A percentile compares a stretch with the other conserved stretches of the same genome.
Evolutionary conservation across 805 yeast genomes (phyloP).

Genomic region (Scheffersomyces lignosus): DNA sequence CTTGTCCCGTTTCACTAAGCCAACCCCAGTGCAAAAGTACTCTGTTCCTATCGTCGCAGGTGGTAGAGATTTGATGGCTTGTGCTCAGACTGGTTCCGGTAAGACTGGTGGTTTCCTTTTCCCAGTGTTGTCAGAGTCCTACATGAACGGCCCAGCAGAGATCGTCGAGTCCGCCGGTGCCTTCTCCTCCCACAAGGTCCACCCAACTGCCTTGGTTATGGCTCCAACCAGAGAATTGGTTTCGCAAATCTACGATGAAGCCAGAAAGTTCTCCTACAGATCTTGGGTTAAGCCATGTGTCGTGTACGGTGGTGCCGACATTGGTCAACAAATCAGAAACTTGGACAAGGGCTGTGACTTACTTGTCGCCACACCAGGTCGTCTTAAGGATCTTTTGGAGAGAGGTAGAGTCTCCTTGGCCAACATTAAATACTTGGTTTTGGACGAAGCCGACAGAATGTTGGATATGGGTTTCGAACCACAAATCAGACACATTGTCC

Average conservation of each 20-base stretch:
- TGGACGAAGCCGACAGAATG: slow-evolving; percentile 99
- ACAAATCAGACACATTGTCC: slow-evolving; percentile 97
- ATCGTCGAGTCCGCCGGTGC: slow-evolving; percentile 47
- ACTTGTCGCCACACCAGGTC: slow-evolving; percentile 98
- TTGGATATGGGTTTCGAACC: slow-evolving; percentile 99
- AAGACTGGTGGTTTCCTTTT: slow-evolving; percentile 99
- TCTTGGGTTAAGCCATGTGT: slow-evolving; percentile 98
- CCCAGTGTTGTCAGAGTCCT: slow-evolving; percentile 94
- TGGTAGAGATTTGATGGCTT: slow-evolving; percentile 93
- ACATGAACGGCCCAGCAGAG: slow-evolving; percentile 80
- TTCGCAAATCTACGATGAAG: slow-evolving; percentile 94
- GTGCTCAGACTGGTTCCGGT: slow-evolving; percentile 99
- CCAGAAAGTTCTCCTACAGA: slow-evolving; percentile 93
- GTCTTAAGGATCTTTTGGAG: slow-evolving; percentile 92
- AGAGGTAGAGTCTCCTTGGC: slow-evolving; percentile 89
- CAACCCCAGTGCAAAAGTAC: slow-evolving; percentile 96
- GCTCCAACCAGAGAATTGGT: slow-evolving; percentile 99
- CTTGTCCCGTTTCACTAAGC: slow-evolving; percentile 87
- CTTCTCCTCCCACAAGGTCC: slow-evolving; percentile 73
- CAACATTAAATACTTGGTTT: slow-evolving; percentile 88
- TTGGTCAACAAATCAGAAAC: slow-evolving; percentile 81
- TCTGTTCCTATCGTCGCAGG: slow-evolving; percentile 88
- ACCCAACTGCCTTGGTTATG: slow-evolving; percentile 91
- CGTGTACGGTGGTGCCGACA: slow-evolving; percentile 98
- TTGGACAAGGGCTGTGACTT: slow-evolving; percentile 93